Base-by-base conservation (phyloP, 306 rosid genomes). In the Pyrus bretschneideri region DNA sequence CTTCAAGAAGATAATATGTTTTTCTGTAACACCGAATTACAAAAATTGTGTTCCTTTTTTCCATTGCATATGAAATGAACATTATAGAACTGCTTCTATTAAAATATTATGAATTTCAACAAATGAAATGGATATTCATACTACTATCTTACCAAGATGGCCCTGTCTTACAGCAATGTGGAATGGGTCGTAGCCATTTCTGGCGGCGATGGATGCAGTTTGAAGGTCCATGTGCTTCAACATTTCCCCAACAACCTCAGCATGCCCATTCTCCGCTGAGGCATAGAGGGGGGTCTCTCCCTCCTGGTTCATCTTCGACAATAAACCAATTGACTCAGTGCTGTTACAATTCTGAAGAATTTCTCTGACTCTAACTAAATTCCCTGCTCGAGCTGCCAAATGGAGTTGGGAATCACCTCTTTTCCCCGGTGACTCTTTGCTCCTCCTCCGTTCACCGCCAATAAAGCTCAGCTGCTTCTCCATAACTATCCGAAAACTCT, bases 221-320 rank as follows among this genome's bases (percentile, higher is more conserved):
- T 94, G 89, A 79, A 94, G 90, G 86, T 94, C 90, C 88, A 85
- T 85, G 83, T 86, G 76, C 81, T 85, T 89, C 80, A 92, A 78
- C 91, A 94, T 90, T 85, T 90, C 97, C 51, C 83, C 85, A 60
- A 92, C 95, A 61, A 92, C 80, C 54, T 76, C 19, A 73, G 86
- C 85, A 74, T 92, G 87, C 25, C 97, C 98, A 71, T 84, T 85
- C 79, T 94, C 98, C 3, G 98, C 88, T 3, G 98, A 97, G 15
- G 69, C 91, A 74, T 94, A 94, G 72, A 94, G 96, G 54, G 98
- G 88, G 62, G 98, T 94, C 84, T 94, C 98, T 71, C 92, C 97
- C 79, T 94, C 98, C 21, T 78, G 89, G 75, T 94, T 94, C 82
- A 84, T 88, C 74, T 87, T 94, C 7, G 90, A 84, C 86, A 91